A percentile compares a stretch with the other conserved stretches of the same genome.
Evolutionary conservation across 1,139 yeast genomes (phyloP).

Genomic region (Kurtzmaniella quercitrusa): DNA sequence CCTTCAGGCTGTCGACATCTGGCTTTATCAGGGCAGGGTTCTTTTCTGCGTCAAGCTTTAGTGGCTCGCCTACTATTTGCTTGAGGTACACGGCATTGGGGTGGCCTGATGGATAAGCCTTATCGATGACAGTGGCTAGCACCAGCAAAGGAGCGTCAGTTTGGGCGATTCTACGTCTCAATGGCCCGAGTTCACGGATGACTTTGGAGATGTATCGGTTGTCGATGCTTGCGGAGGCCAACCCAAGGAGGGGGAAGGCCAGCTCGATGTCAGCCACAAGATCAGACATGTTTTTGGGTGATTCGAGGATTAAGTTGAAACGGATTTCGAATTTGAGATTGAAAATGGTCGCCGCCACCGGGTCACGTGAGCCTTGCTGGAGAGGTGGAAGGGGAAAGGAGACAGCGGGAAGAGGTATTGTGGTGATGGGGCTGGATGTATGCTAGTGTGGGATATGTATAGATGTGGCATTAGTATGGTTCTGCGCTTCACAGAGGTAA

Average conservation of each 20-base stretch:
- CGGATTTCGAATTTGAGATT: background rate
- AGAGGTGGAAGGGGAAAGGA: no score
- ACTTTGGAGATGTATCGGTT: constrained; percentile 85
- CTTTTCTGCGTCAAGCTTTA: constrained; percentile 1
- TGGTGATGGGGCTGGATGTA: no score
- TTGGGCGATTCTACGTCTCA: constrained; percentile 61
- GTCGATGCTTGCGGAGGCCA: constrained; percentile 76
- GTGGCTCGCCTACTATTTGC: constrained; percentile 22
- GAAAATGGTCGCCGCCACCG: background rate
- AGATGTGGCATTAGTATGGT: no score
- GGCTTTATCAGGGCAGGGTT: constrained; percentile 3
- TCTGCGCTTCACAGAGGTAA: no score
- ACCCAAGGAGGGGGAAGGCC: constrained; percentile 53
- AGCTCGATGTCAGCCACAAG: constrained; percentile 44
- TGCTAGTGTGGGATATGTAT: no score
- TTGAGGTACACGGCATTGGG: constrained; percentile 43
- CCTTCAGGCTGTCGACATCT: constrained; percentile 19
- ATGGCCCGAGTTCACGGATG: constrained; percentile 72
- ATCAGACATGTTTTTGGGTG: constrained; percentile 2
- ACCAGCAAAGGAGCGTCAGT: constrained; percentile 26
- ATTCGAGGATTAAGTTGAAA: background rate
- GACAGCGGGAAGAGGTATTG: no score
- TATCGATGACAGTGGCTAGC: constrained; percentile 50
- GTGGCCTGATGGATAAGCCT: constrained; percentile 47
- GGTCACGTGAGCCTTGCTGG: constrained; percentile 1